Conservation (phyloP, 2,329 filamentous ascomycete genomes). For the Ascochyta clinopodiicola region DNA sequence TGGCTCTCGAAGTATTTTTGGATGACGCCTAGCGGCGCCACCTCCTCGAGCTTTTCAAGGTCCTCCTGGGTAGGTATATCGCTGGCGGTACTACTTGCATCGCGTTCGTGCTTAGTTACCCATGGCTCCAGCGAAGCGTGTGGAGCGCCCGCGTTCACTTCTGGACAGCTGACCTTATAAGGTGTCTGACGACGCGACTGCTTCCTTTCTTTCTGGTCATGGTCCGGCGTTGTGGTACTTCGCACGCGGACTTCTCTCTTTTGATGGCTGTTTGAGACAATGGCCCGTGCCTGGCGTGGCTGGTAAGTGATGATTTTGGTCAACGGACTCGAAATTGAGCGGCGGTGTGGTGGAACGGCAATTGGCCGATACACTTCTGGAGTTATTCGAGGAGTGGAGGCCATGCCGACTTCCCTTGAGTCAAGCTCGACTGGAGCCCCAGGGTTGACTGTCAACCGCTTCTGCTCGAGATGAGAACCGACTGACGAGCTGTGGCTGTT, state of each 20-base stretch:
- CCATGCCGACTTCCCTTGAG: conserved; percentile 17
- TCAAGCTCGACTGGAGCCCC: conserved; percentile 27
- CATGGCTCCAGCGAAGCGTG: conserved; percentile 38
- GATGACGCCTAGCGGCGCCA: conserved; percentile 37
- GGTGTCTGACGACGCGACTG: conserved; percentile 38
- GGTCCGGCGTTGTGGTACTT: conserved; percentile 14
- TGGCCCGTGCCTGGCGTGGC: conserved; percentile 14
- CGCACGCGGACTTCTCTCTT: conserved; percentile 19
- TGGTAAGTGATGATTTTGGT: conserved; percentile 22
- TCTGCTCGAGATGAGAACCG: conserved; percentile 14
- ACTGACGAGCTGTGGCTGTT: conserved; percentile 18
- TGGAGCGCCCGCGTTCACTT: conserved; percentile 13
- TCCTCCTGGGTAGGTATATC: conserved; percentile 33
- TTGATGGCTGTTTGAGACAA: conserved; percentile 9
- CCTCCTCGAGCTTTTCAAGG: conserved; percentile 27
- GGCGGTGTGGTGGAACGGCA: conserved; percentile 15
- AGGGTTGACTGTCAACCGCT: conserved; percentile 17
- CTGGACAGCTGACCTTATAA: conserved; percentile 23
- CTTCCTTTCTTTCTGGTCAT: conserved; percentile 25
- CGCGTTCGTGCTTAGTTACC: conserved; percentile 34
- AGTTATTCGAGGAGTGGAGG: conserved; percentile 10
- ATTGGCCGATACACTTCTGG: conserved; percentile 19
- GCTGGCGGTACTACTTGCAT: conserved; percentile 28
- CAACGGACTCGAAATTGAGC: conserved; percentile 26
- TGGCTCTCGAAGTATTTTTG: conserved; percentile 42